Base-by-base conservation (phyloP, 345 rosid species). In the Melastoma malabathricum region DNA sequence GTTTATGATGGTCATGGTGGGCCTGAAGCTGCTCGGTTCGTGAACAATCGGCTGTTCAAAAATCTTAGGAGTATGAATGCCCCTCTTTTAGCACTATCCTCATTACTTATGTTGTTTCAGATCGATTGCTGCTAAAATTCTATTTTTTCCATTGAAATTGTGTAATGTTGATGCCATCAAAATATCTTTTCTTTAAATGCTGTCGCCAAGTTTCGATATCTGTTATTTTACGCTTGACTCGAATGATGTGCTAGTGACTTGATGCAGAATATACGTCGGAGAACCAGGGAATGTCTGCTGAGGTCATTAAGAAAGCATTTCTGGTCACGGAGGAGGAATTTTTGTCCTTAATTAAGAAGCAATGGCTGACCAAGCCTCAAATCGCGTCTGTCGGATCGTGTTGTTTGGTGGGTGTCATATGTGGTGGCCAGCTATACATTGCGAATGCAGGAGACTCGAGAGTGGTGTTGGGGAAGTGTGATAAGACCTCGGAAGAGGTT, bases 1-100 rank as follows among this genome's bases (percentile, higher is more conserved):
- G 69, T 93, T 51, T 93, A 88, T n/a, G 97, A 93, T 62, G 99
- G 95, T 29, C 99, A 88, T 76, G 99, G 99, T 64, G 97, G 99
- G 60, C 88, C 99, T 6, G 99, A 93, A 72, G 79, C 99, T 47
- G 84, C 99, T 31, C 71, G 64, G 22, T 92, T 84, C 60, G 84
- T 88, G 2, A 88, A 85, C 58, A 77, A 93, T 6, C 79, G 59
- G 50, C 82, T 88, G 17, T 93, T 83, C 25, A 52, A 59, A 43
- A 69, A 93, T 54, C 62, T 93, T 59, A 83, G 74, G 74, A 77
- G 94, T 84, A 81, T 20, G 88, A 52, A 6, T 34, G 41, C 41
- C 41, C 52, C 46, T 72, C 41, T 47, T 41, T 56, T 16, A 34
- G 12, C 2, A 12, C 41, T 34, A 9, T 34, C 41, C 41, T 1